These are phyloP conservation scores for Stagonosporopsis vannaccii DNA, from an alignment of 2,329 filamentous ascomycete species.

Conservation along the genomic window DNA sequence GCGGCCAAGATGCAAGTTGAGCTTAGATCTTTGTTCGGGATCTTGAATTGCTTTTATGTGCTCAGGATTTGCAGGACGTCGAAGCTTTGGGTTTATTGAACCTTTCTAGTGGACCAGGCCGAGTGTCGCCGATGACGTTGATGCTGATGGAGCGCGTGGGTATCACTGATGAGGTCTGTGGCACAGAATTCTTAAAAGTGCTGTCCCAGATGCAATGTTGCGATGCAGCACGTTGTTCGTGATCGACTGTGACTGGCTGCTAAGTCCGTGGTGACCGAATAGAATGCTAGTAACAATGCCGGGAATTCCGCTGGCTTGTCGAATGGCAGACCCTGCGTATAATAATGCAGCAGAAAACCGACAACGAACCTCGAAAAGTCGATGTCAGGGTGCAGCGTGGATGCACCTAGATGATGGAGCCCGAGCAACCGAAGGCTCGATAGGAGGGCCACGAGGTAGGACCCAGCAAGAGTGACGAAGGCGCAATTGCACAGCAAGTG, in stretches of 20 bases:
- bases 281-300: conserved; percentile 28
- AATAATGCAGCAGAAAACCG: conserved; percentile 1
- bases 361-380: conserved; percentile 1
- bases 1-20: not conserved
- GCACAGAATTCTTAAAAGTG: not conserved
- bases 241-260: conserved; percentile 27
- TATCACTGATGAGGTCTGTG: conserved; percentile 7
- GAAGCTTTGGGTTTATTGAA: conserved; percentile 1
- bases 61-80: conserved; percentile 1
- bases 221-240: conserved; percentile 28
- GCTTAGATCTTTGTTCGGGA: not conserved
- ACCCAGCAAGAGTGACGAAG: conserved; percentile 6
- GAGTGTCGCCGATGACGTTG: conserved; percentile 21
- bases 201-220: conserved; percentile 20
- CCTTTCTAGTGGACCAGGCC: conserved; percentile 13
- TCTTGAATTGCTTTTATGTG: conserved; percentile 13
- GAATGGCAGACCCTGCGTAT: conserved; percentile 3
- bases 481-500: conserved; percentile 13
- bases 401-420: conserved; percentile 2
- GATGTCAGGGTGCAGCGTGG: conserved; percentile 10
- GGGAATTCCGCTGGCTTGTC: conserved; percentile 21
- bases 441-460: conserved; percentile 4
- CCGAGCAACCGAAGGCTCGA: not conserved
- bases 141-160: not conserved
- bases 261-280: conserved; percentile 13